Evolutionary conservation across 1,139 yeast genomes (phyloP).

Genomic region (Candida smagusa): DNA sequence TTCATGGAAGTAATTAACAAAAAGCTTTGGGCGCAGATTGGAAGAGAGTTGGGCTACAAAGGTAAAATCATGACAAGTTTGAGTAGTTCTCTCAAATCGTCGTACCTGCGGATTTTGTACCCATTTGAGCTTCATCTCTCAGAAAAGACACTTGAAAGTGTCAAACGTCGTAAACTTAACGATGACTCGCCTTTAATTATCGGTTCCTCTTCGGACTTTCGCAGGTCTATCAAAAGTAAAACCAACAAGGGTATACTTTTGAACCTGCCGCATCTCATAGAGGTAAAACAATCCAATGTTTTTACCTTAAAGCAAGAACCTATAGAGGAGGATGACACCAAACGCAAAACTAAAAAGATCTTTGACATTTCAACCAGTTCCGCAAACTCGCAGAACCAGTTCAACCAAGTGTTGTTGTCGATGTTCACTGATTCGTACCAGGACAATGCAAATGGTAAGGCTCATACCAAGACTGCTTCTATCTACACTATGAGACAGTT

Average conservation of each 20-base stretch:
- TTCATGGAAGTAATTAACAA: slow-evolving; percentile 51
- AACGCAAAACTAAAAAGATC: slow-evolving; percentile 15
- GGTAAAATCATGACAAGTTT: slow-evolving; percentile 69
- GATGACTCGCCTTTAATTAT: slow-evolving; percentile 19
- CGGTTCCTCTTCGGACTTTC: slow-evolving; percentile 46
- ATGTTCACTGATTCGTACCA: slow-evolving; percentile 18
- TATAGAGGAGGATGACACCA: slow-evolving; percentile 7
- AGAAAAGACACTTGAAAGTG: slow-evolving; percentile 3
- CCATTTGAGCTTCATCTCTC: slow-evolving; percentile 30
- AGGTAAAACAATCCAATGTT: slow-evolving; percentile 28
- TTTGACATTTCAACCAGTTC: slow-evolving; percentile 19
- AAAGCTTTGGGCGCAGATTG: slow-evolving; percentile 64
- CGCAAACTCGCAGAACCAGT: slow-evolving; percentile 26
- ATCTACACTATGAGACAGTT: slow-evolving; percentile 50
- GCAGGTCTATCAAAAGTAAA: slow-evolving; percentile 43
- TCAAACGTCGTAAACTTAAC: neutral
- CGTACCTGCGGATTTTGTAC: slow-evolving; percentile 41
- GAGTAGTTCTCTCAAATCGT: slow-evolving; percentile 63
- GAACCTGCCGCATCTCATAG: slow-evolving; percentile 38
- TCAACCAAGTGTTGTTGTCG: slow-evolving; percentile 22
- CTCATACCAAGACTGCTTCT: slow-evolving; percentile 36
- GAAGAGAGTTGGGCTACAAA: slow-evolving; percentile 72
- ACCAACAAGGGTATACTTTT: slow-evolving; percentile 49
- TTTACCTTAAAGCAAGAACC: slow-evolving; percentile 8
- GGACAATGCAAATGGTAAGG: slow-evolving; percentile 26